Evolutionary conservation across 2,329 filamentous ascomycete species (phyloP).

Genomic region (Colletotrichum musicola): DNA sequence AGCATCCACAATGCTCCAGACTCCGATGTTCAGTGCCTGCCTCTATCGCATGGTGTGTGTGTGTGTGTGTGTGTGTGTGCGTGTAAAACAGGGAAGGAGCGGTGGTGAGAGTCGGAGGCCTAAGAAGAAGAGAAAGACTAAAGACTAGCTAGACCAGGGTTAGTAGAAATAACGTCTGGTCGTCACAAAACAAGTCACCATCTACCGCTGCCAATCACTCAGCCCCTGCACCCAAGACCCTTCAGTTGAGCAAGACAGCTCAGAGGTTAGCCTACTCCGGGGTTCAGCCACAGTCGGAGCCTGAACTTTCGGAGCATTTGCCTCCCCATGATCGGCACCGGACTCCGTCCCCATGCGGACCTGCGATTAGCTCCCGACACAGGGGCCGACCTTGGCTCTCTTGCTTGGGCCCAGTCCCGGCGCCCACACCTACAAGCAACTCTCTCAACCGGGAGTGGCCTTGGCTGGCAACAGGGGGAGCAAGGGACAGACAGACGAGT

Average conservation of each 20-base stretch:
- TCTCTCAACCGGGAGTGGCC: background rate
- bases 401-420: slow-evolving; percentile 3
- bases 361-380: slow-evolving; percentile 35
- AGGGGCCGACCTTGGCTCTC: slow-evolving; percentile 22
- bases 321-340: slow-evolving; percentile 34
- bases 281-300: slow-evolving; percentile 14
- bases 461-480: background rate
- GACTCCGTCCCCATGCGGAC: slow-evolving; percentile 27
- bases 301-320: slow-evolving; percentile 23
- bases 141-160: background rate
- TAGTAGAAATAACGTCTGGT: too few species aligned
- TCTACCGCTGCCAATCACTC: background rate
- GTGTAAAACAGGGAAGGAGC: background rate
- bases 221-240: slow-evolving; percentile 12
- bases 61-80: background rate
- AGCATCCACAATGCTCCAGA: slow-evolving; percentile 27
- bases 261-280: slow-evolving; percentile 14
- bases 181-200: background rate
- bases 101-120: background rate
- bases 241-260: slow-evolving; percentile 13
- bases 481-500: background rate
- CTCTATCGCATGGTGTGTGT: background rate
- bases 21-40: background rate
- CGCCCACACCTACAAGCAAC: background rate
- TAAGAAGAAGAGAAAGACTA: background rate